phyloP scores from a whole-genome alignment of 2,329 filamentous ascomycete species.

The Claviceps sp. region DNA sequence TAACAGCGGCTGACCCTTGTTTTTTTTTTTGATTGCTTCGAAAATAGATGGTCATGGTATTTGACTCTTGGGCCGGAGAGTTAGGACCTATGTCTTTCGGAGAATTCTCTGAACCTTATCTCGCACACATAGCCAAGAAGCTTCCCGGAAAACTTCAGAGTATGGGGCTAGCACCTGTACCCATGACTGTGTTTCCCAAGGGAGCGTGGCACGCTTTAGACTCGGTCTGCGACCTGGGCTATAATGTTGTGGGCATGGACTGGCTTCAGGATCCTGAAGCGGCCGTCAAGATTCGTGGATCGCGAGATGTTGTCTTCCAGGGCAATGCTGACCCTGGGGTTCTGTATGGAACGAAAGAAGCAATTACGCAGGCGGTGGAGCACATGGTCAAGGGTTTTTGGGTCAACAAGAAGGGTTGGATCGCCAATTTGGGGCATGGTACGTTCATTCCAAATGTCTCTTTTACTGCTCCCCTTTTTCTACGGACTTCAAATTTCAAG shows the following conservation, averaged over 20 bases:
- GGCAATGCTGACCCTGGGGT: constrained; percentile 94
- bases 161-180: constrained; percentile 65
- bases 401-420: constrained; percentile 77
- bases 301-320: constrained; percentile 66
- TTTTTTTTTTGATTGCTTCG: neutral
- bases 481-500: neutral
- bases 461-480: neutral
- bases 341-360: constrained; percentile 69
- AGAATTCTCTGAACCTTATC: constrained; percentile 73
- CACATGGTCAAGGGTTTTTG: constrained; percentile 80
- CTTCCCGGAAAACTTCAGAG: constrained; percentile 63
- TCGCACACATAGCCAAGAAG: constrained; percentile 69
- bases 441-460: neutral
- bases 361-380: constrained; percentile 72
- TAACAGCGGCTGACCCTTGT: neutral
- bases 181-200: constrained; percentile 97
- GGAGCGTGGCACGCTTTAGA: constrained; percentile 93
- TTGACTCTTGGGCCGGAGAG: constrained; percentile 97
- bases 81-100: constrained; percentile 74
- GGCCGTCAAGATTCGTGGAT: constrained; percentile 65
- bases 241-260: constrained; percentile 87
- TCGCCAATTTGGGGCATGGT: constrained; percentile 93
- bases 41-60: constrained; percentile 75
- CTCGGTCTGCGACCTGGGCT: constrained; percentile 73
- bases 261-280: constrained; percentile 86